Evolutionary conservation across 768 basidiomycete species (phyloP).

Genomic region (Leccinellum albellum): DNA sequence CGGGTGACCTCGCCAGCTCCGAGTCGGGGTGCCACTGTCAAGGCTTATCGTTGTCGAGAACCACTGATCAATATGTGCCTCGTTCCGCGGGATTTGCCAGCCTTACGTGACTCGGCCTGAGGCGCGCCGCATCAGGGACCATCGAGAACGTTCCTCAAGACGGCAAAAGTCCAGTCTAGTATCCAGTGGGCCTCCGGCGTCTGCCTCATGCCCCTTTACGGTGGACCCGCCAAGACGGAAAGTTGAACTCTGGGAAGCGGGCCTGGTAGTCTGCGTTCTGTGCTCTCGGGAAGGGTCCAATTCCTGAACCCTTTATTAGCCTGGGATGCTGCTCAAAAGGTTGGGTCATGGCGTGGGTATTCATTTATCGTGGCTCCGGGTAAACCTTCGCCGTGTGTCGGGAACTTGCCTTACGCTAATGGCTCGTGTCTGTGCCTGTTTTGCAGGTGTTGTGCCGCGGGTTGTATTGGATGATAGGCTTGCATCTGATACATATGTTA

Average conservation of each 20-base stretch:
- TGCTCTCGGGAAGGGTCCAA: neutral
- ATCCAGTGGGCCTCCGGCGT: conserved; percentile 3
- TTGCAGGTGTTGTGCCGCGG: too few species aligned
- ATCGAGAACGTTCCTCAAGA: neutral
- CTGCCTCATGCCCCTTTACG: neutral
- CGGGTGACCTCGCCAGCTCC: neutral
- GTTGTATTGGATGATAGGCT: too few species aligned
- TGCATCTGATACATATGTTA: too few species aligned
- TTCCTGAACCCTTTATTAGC: too few species aligned
- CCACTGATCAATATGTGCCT: neutral
- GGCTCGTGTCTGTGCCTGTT: too few species aligned
- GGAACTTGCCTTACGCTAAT: too few species aligned
- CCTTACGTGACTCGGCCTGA: neutral
- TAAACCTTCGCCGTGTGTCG: too few species aligned
- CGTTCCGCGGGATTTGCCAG: neutral
- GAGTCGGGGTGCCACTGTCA: neutral
- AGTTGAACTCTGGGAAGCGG: neutral
- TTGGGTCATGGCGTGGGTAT: too few species aligned
- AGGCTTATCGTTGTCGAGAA: neutral
- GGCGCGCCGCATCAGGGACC: neutral
- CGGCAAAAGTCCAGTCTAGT: neutral
- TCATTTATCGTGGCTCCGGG: too few species aligned
- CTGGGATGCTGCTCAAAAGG: too few species aligned
- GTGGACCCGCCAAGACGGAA: neutral
- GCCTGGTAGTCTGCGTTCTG: neutral